Conservation (phyloP, 2,329 filamentous ascomycete genomes). For the Pestalotiopsis sp. region DNA sequence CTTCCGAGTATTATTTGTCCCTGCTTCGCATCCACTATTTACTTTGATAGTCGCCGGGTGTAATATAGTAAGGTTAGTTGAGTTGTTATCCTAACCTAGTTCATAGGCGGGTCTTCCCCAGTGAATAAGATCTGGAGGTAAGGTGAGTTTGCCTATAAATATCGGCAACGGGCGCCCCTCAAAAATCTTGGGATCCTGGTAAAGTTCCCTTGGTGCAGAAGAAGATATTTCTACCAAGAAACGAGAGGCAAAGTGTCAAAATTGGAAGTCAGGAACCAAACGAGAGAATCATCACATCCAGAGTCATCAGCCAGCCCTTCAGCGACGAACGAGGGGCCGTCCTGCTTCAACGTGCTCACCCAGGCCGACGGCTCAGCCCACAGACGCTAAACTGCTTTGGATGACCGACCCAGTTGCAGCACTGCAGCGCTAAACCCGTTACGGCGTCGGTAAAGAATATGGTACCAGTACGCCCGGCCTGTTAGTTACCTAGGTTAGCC, state of each 20-base stretch:
- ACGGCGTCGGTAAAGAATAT: constrained; percentile 22
- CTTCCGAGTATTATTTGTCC: background rate
- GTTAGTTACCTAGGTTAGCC: background rate
- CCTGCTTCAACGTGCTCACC: constrained; percentile 18
- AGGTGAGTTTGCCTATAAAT: too few relatives aligned
- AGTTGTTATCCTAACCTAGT: too few relatives aligned
- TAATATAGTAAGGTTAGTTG: too few relatives aligned
- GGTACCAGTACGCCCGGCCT: background rate
- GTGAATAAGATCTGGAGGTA: too few relatives aligned
- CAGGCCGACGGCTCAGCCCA: constrained; percentile 20
- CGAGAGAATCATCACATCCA: background rate
- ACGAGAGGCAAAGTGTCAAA: background rate
- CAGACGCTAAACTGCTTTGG: constrained; percentile 25
- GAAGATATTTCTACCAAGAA: too few relatives aligned
- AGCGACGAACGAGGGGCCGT: constrained; percentile 11
- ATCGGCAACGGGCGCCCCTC: too few relatives aligned
- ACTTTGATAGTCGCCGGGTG: too few relatives aligned
- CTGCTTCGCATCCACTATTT: too few relatives aligned
- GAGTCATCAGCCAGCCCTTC: background rate
- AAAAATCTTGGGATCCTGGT: too few relatives aligned
- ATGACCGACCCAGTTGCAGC: constrained; percentile 25
- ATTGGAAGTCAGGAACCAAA: background rate
- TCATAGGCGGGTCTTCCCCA: too few relatives aligned
- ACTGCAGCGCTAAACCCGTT: constrained; percentile 19
- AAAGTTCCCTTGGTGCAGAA: too few relatives aligned